phyloP scores from a whole-genome alignment of 2,329 filamentous ascomycete species.

The Huntiella decipiens region DNA sequence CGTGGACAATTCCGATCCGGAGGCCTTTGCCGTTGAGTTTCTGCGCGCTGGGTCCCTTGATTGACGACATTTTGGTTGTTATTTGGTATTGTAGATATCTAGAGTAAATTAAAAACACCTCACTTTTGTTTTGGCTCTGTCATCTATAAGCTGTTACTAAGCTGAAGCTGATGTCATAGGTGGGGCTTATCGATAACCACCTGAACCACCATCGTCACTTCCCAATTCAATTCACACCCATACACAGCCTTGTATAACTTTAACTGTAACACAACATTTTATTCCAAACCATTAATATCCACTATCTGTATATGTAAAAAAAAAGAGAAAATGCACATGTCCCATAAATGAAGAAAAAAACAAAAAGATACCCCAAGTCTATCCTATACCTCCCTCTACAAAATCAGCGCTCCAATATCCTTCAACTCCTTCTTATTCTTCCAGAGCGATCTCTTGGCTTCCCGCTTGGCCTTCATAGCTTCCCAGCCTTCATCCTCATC shows the following conservation, averaged over 20 bases:
- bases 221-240: not conserved
- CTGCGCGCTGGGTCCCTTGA: constrained; percentile 38
- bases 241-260: not conserved
- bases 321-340: constrained; percentile 9
- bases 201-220: not conserved
- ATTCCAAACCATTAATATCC: not conserved
- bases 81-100: no score
- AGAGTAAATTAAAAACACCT: no score
- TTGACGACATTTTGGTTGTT: constrained; percentile 12
- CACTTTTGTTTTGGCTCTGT: no score
- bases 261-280: not conserved
- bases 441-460: constrained; percentile 50
- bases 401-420: constrained; percentile 30
- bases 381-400: constrained; percentile 8
- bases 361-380: not conserved
- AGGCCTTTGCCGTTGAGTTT: constrained; percentile 51
- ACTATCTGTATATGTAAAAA: not conserved
- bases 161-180: no score
- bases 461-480: constrained; percentile 49
- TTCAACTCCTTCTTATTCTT: constrained; percentile 37
- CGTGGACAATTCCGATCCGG: constrained; percentile 87
- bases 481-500: constrained; percentile 52
- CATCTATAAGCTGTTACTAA: no score
- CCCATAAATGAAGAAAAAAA: not conserved
- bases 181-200: constrained; percentile 1